Conservation (phyloP, 2,329 filamentous ascomycete genomes). For the Apiospora arundinis region DNA sequence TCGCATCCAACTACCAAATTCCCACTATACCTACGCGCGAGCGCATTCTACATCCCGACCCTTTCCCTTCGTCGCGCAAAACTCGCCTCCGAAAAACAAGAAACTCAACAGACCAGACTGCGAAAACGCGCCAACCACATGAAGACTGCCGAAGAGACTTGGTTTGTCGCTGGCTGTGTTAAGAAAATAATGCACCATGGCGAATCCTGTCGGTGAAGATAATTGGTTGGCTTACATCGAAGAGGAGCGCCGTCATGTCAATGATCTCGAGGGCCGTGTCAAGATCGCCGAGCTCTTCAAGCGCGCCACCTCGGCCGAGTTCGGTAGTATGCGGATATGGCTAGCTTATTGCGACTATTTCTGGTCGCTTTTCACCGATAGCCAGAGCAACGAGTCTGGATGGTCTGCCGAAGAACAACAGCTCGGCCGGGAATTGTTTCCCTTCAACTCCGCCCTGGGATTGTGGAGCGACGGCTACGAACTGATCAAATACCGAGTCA, state of each 20-base stretch:
- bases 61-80: background rate
- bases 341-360: constrained; percentile 80
- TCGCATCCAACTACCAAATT: background rate
- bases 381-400: constrained; percentile 60
- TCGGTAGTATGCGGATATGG: constrained; percentile 77
- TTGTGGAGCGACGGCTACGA: constrained; percentile 76
- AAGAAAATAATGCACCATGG: constrained; percentile 44
- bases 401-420: constrained; percentile 73
- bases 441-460: constrained; percentile 68
- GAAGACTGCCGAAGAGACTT: constrained; percentile 6
- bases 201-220: constrained; percentile 73
- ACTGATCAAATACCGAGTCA: constrained; percentile 74
- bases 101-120: background rate
- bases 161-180: constrained; percentile 4
- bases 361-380: constrained; percentile 71
- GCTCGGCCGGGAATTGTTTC: constrained; percentile 75
- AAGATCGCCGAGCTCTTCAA: constrained; percentile 75
- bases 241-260: constrained; percentile 68
- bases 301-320: constrained; percentile 72
- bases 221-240: constrained; percentile 80
- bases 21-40: background rate
- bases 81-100: background rate
- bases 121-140: constrained; percentile 17
- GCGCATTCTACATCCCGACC: background rate
- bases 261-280: constrained; percentile 70